Evolutionary conservation across 371 early-diverging fungal species (phyloP), one percentile per base, ranked within the genome.

Genomic region (Pancytospora philotis): DNA sequence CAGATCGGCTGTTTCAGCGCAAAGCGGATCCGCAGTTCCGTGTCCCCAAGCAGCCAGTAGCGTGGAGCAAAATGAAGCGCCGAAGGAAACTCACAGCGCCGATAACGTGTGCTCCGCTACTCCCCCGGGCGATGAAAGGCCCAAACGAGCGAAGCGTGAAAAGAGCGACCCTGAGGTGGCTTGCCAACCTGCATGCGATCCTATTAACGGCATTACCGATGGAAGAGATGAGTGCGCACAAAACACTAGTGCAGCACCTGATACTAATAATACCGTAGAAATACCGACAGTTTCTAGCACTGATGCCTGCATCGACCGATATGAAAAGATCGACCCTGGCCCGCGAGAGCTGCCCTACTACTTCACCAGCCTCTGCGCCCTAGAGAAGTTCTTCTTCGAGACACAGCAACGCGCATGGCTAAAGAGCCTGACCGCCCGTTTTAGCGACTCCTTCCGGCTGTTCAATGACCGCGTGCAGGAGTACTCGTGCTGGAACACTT

Each of bases 401-500:
- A 76, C 83, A 8, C 84, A 82, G 0, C 80, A 85, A 13, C 83
- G 91, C 56, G 68, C 73, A 31, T 89, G 90, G 90, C 62, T 91
- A 39, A 83, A 85, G 64, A 64, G 76, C 32, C 65, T 88, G 19
- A 72, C 37, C 6, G 37, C 68, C 31, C 38, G 52, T 0, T 48
- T 80, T 58, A 66, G 79, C 4, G 85, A 85, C 64, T 38, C 69
- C 6, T 85, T 80, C 63, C 77, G 85, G 27, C 51, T 68, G 41
- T 79, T 80, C 52, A 70, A 78, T 50, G 66, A 45, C 0, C 53
- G 49, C 36, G 27, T 41, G 38, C 64, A 73, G 3, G 80, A 78
- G 34, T 85, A 82, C 62, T 83, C 85, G 0, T 83, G 83, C 68
- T 91, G 91, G 91, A 89, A 89, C 75, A 65, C 68, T 39, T 32